Percentiles rank a stretch among this genome's conserved stretches.
These are phyloP conservation scores for Podospora sp. DNA, from an alignment of 495 filamentous ascomycete species.

Conservation along the genomic window DNA sequence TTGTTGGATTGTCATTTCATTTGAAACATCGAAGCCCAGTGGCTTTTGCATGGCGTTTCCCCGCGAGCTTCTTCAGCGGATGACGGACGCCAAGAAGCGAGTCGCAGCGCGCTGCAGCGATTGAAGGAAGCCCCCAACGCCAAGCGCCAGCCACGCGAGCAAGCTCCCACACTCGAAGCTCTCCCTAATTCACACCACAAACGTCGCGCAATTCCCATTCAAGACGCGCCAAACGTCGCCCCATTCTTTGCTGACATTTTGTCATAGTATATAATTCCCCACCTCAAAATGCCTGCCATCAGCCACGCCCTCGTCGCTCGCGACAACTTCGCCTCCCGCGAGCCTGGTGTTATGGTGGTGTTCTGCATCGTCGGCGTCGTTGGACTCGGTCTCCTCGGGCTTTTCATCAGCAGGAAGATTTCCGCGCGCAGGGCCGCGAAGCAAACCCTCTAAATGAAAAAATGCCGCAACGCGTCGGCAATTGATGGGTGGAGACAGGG, in stretches of 20 bases:
- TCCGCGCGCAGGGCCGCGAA: constrained; percentile 43
- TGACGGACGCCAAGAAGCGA: constrained; percentile 16
- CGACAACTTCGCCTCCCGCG: constrained; percentile 54
- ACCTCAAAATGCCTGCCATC: constrained; percentile 50
- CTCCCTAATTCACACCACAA: neutral
- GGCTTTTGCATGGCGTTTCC: constrained; percentile 9
- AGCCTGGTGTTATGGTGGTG: constrained; percentile 60
- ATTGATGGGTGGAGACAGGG: neutral
- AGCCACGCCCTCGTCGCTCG: constrained; percentile 50
- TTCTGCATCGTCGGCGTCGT: constrained; percentile 62
- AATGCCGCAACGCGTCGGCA: neutral
- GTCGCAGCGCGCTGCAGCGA: constrained; percentile 1
- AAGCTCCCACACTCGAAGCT: neutral
- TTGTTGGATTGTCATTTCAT: neutral
- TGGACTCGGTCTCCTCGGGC: constrained; percentile 45
- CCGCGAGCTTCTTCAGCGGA: neutral
- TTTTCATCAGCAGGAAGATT: constrained; percentile 51
- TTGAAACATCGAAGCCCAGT: constrained; percentile 2
- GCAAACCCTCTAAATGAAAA: constrained; percentile 21
- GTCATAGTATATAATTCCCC: neutral
- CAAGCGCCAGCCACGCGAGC: constrained; percentile 10
- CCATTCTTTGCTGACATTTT: neutral
- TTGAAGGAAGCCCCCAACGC: constrained; percentile 7
- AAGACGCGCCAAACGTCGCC: neutral
- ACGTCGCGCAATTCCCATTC: neutral